These are phyloP conservation scores for Aspergillus tubingensis DNA, from an alignment of 2,329 filamentous ascomycete genomes.

Conservation along the genomic window DNA sequence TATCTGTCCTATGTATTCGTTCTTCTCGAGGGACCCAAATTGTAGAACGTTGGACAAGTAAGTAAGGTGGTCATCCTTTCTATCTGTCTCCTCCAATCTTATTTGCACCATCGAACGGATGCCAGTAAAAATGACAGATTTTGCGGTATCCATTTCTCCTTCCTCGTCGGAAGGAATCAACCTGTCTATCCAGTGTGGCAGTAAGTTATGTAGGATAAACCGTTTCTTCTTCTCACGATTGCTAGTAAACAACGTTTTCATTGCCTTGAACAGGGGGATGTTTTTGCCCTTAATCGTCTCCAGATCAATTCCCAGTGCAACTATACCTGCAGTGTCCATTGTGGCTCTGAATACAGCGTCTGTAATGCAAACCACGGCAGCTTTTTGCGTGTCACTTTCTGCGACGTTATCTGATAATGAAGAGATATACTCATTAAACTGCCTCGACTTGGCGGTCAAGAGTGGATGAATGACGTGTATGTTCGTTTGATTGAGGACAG, in stretches of 20 bases:
- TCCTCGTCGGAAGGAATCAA: neutral
- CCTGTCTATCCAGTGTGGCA: neutral
- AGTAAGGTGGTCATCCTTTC: neutral
- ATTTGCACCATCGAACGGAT: neutral
- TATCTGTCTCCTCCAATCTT: neutral
- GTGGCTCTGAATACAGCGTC: neutral
- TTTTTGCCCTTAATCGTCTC: neutral
- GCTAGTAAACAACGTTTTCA: neutral
- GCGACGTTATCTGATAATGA: too few species aligned
- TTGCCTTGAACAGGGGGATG: neutral
- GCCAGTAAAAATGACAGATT: too few species aligned
- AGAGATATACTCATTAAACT: neutral
- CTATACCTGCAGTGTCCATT: neutral
- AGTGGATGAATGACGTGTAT: neutral
- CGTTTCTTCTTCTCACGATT: neutral
- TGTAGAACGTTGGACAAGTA: neutral
- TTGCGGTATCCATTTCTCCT: neutral
- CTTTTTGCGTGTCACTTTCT: too few species aligned
- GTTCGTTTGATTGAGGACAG: neutral
- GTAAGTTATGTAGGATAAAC: neutral
- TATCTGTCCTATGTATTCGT: neutral
- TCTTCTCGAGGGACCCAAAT: neutral
- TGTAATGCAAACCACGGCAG: neutral
- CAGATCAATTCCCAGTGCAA: conserved; percentile 3
- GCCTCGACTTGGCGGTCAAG: neutral